These are phyloP conservation scores for Colletotrichum sp. DNA, from an alignment of 2,329 filamentous ascomycete genomes.

Conservation along the genomic window DNA sequence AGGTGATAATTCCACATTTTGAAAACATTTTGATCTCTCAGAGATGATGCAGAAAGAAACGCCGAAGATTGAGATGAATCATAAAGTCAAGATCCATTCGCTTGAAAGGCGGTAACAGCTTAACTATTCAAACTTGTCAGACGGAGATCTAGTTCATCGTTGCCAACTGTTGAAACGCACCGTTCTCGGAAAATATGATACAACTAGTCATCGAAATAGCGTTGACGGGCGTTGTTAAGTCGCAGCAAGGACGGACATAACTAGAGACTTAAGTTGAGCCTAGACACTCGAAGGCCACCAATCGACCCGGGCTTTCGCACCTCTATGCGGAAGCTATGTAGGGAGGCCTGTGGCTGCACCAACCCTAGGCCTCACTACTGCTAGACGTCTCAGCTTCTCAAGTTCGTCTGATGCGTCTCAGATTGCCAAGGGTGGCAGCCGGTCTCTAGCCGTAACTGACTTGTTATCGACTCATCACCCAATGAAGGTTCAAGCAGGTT, in stretches of 20 bases:
- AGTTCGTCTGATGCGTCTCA: conserved; percentile 1
- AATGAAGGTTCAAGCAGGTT: neutral
- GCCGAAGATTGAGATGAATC: neutral
- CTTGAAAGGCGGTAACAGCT: rapidly evolving
- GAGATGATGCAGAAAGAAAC: neutral
- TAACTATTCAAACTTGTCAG: neutral
- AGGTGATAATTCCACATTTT: neutral
- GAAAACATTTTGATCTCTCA: neutral
- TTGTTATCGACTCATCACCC: neutral
- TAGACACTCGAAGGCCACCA: neutral
- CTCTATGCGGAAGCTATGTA: neutral
- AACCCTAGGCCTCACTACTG: neutral
- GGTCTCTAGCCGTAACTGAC: neutral
- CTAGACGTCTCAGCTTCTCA: neutral
- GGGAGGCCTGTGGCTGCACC: neutral
- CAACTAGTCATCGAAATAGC: neutral
- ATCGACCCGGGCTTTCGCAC: neutral
- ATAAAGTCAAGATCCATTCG: rapidly evolving
- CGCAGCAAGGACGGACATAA: neutral
- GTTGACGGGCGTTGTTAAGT: neutral
- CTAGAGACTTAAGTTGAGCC: neutral
- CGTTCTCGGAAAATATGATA: neutral
- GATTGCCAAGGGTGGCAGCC: neutral
- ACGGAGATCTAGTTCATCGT: rapidly evolving
- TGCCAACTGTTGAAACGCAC: neutral